Percentiles rank a stretch among this genome's conserved stretches.
Evolutionary conservation across 805 yeast genomes (phyloP).

Genomic region (Priceomyces carsonii): DNA sequence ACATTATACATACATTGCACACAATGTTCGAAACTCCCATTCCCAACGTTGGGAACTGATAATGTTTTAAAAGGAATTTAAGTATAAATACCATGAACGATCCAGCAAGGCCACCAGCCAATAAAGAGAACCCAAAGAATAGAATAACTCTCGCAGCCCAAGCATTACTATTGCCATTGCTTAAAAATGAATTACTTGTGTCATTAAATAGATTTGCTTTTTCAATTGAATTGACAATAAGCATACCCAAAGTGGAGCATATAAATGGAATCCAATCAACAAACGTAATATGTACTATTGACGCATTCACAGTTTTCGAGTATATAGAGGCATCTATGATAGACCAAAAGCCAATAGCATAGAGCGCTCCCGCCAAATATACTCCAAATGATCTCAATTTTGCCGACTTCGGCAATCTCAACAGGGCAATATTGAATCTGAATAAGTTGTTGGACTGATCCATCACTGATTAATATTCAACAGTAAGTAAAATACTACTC

Average conservation of each 20-base stretch:
- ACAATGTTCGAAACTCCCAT: constrained; percentile 92
- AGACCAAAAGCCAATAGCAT: constrained; percentile 86
- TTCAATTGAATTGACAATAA: constrained; percentile 74
- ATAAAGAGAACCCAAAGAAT: constrained; percentile 86
- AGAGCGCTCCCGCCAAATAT: constrained; percentile 73
- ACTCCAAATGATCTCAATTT: constrained; percentile 73
- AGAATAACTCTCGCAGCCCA: constrained; percentile 94
- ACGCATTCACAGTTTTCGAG: constrained; percentile 81
- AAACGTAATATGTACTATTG: constrained; percentile 82
- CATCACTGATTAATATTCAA: constrained; percentile 19
- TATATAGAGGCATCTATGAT: constrained; percentile 87
- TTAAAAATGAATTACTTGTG: constrained; percentile 39
- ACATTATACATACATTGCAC: constrained; percentile 75
- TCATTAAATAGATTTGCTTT: constrained; percentile 57
- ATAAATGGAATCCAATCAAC: constrained; percentile 95
- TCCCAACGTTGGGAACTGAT: constrained; percentile 82
- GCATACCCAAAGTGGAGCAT: constrained; percentile 86
- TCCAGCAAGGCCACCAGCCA: constrained; percentile 95
- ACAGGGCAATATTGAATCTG: constrained; percentile 52
- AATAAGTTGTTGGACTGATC: constrained; percentile 56
- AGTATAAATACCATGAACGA: constrained; percentile 84
- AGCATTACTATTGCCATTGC: constrained; percentile 53
- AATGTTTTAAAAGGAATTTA: constrained; percentile 78
- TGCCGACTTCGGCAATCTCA: constrained; percentile 69
- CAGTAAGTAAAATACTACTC: too few relatives aligned